These are phyloP conservation scores for Bassia scoparia DNA, from an alignment of 148 eudicot species.

Conservation along the genomic window DNA sequence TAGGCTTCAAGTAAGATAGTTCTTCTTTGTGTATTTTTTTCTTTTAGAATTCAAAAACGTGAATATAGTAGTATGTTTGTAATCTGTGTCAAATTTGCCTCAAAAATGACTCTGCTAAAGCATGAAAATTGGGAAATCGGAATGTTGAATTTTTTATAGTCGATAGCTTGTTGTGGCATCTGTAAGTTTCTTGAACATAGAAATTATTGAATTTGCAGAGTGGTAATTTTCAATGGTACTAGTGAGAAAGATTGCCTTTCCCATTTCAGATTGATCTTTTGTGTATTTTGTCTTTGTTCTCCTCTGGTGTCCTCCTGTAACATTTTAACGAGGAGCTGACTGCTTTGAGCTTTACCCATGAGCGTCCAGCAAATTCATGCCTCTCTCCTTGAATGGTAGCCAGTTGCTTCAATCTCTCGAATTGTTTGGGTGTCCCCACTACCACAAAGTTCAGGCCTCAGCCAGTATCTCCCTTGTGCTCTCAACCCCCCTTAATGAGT, in stretches of 20 bases:
- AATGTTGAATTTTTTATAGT: neutral
- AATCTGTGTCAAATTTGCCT: neutral
- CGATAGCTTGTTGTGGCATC: neutral
- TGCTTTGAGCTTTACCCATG: too few species aligned
- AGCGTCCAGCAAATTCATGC: too few species aligned
- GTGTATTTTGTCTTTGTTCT: too few species aligned
- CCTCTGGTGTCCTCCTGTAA: too few species aligned
- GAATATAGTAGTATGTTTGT: conserved; percentile 17
- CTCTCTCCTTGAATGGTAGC: too few species aligned
- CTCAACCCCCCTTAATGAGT: too few species aligned
- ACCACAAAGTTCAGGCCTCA: too few species aligned
- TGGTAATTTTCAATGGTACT: neutral
- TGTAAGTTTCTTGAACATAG: neutral
- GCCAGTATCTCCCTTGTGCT: too few species aligned
- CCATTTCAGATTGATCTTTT: too few species aligned
- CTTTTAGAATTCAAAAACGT: neutral
- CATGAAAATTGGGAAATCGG: neutral
- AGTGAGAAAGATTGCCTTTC: neutral
- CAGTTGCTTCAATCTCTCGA: too few species aligned
- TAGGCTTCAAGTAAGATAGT: conserved; percentile 28
- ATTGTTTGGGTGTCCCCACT: too few species aligned
- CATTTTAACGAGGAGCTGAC: too few species aligned
- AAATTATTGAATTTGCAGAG: neutral
- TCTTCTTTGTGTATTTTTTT: neutral
- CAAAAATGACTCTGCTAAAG: neutral